Evolutionary conservation across 331 rosid species (phyloP).

Genomic region (Quercus tomentella): DNA sequence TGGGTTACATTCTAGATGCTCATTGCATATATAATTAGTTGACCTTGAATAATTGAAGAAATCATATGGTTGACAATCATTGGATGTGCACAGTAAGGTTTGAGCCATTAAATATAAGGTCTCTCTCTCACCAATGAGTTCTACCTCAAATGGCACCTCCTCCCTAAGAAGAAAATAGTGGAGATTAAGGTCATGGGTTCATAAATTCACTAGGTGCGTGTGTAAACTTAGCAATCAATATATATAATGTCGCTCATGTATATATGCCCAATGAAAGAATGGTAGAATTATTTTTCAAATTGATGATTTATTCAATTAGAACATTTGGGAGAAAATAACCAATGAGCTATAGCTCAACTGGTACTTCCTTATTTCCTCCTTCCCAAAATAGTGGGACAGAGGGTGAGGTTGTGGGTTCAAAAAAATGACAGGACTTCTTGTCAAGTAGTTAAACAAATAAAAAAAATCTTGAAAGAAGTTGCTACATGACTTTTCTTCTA

Average conservation of each 20-base stretch:
- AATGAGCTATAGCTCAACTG: no score
- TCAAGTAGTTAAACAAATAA: background rate
- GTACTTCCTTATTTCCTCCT: no score
- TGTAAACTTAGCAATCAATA: no score
- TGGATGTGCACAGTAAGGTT: background rate
- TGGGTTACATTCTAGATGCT: background rate
- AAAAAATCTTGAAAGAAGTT: background rate
- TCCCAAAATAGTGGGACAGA: background rate
- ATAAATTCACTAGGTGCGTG: no score
- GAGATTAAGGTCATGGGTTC: no score
- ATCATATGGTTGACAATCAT: background rate
- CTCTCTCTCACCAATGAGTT: background rate
- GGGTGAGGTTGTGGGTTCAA: background rate
- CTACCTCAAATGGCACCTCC: no score
- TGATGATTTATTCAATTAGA: background rate
- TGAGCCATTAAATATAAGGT: background rate
- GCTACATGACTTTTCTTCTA: background rate
- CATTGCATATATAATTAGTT: background rate
- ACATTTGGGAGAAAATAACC: no score
- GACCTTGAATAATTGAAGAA: background rate
- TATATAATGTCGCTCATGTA: background rate
- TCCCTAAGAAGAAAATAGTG: no score
- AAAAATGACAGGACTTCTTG: background rate
- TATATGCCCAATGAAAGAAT: background rate
- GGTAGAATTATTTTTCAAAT: background rate